Percentiles rank a stretch among this genome's conserved stretches.
Conservation (phyloP, 805 yeast species). For the Cyberlindnera misumaiensis region DNA sequence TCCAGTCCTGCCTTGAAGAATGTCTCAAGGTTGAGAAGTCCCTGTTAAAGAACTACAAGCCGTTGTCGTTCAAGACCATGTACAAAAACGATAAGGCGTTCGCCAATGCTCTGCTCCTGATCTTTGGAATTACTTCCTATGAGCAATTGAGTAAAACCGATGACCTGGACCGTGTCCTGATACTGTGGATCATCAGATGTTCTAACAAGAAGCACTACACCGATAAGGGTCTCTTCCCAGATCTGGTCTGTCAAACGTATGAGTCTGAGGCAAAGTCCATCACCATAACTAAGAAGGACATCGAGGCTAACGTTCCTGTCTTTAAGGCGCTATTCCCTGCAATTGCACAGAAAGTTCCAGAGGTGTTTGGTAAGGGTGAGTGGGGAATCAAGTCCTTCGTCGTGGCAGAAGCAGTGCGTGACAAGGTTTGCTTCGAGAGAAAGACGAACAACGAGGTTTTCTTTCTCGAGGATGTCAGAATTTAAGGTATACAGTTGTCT, state of each 20-base stretch:
- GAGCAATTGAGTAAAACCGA: conserved; percentile 41
- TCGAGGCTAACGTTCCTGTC: conserved; percentile 44
- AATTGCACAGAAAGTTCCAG: conserved; percentile 44
- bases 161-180: conserved; percentile 50
- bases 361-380: conserved; percentile 44
- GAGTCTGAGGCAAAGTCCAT: conserved; percentile 30
- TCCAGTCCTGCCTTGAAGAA: conserved; percentile 37
- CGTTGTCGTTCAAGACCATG: conserved; percentile 49
- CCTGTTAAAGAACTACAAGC: conserved; percentile 36
- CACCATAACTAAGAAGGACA: conserved; percentile 44
- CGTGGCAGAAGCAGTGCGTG: conserved; percentile 46
- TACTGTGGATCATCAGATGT: conserved; percentile 58
- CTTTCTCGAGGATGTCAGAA: conserved; percentile 23
- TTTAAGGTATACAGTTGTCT: background rate
- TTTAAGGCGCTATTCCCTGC: conserved; percentile 49
- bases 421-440: conserved; percentile 40
- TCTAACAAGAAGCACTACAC: conserved; percentile 35
- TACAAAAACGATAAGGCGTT: conserved; percentile 48
- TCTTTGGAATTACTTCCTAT: conserved; percentile 50
- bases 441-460: conserved; percentile 29
- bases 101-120: conserved; percentile 45
- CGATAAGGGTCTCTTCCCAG: conserved; percentile 32
- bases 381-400: conserved; percentile 37
- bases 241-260: conserved; percentile 41
- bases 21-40: conserved; percentile 40